Conservation (phyloP, 2,329 filamentous ascomycete species). For the Colletotrichum sp. region DNA sequence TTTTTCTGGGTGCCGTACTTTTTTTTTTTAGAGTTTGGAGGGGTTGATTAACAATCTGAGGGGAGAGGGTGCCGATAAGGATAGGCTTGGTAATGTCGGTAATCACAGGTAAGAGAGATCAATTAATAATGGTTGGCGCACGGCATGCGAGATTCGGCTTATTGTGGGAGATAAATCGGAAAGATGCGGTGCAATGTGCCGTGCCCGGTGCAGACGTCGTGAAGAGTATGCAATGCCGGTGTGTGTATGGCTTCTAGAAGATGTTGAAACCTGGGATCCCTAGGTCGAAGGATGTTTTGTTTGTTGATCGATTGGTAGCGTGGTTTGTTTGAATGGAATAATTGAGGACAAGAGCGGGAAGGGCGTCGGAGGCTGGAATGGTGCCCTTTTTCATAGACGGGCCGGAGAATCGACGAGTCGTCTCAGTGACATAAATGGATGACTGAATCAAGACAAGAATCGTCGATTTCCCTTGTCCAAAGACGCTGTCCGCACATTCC, state of each 20-base stretch:
- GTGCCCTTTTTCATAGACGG: background rate
- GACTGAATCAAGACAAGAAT: slow-evolving; percentile 15
- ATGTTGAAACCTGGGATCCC: background rate
- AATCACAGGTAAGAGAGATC: background rate
- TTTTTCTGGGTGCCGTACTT: background rate
- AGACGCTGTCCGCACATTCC: background rate
- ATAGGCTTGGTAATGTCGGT: background rate
- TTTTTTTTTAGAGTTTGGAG: background rate
- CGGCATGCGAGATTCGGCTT: background rate
- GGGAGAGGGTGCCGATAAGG: slow-evolving; percentile 4
- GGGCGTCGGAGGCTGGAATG: background rate
- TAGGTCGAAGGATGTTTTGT: background rate
- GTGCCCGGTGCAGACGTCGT: background rate
- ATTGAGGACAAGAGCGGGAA: background rate
- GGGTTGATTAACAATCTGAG: slow-evolving; percentile 20
- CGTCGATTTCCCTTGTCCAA: background rate
- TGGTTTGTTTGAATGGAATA: background rate
- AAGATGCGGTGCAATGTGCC: background rate
- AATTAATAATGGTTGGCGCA: slow-evolving; percentile 16
- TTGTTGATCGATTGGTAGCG: background rate
- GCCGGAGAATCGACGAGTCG: background rate
- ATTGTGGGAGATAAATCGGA: background rate
- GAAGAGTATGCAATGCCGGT: background rate
- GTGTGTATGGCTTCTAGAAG: background rate
- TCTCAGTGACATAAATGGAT: background rate